Conservation (phyloP, 257 asterid genomes). For the Buddleja alternifolia region DNA sequence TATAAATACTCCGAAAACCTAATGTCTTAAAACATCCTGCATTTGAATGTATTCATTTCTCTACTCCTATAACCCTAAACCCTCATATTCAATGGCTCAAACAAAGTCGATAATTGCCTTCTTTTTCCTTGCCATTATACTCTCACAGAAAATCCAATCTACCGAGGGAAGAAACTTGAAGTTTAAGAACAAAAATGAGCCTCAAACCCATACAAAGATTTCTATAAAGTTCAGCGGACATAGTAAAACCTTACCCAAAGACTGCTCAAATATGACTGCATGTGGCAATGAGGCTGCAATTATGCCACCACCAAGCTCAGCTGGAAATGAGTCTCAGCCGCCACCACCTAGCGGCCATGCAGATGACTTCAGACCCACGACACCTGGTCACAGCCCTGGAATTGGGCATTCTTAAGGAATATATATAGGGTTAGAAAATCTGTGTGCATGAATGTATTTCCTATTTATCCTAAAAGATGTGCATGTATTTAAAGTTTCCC, state of each 20-base stretch:
- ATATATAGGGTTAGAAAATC: slow-evolving; percentile 20
- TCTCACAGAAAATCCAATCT: slow-evolving; percentile 39
- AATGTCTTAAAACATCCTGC: slow-evolving; percentile 32
- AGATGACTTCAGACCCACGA: slow-evolving; percentile 59
- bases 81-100: slow-evolving; percentile 41
- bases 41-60: slow-evolving; percentile 3
- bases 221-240: slow-evolving; percentile 5
- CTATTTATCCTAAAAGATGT: slow-evolving; percentile 1
- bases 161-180: slow-evolving; percentile 45
- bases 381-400: slow-evolving; percentile 73
- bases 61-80: background rate
- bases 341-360: slow-evolving; percentile 59
- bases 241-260: background rate
- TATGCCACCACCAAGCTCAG: slow-evolving; percentile 31
- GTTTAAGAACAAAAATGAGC: slow-evolving; percentile 22
- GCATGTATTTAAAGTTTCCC: slow-evolving; percentile 5
- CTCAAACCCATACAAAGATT: slow-evolving; percentile 1
- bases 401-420: slow-evolving; percentile 47
- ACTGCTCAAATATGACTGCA: background rate
- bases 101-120: slow-evolving; percentile 32
- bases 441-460: slow-evolving; percentile 17
- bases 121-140: slow-evolving; percentile 40
- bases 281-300: slow-evolving; percentile 22
- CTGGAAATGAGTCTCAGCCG: slow-evolving; percentile 25
- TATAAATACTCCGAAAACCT: slow-evolving; percentile 45